Percentiles rank a stretch among this genome's conserved stretches.
Conservation (phyloP, 345 rosid species). For the Clarkia xantiana region DNA sequence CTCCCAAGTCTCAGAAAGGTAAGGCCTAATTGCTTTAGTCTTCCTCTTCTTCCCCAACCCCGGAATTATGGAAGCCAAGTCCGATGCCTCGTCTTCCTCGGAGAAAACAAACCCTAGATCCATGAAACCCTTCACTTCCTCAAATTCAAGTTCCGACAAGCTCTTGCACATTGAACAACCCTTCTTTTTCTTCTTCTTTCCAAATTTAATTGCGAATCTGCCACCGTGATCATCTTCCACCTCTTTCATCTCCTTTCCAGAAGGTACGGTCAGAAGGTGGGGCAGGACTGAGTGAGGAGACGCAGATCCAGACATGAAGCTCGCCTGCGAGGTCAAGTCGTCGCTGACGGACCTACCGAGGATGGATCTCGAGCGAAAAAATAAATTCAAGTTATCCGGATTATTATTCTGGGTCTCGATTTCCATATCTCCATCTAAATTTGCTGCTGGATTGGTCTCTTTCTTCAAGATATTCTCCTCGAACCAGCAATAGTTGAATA, state of each 20-base stretch:
- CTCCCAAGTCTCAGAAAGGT: slow-evolving; percentile 85
- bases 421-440: slow-evolving; percentile 5
- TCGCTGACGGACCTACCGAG: slow-evolving; percentile 43
- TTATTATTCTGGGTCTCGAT: slow-evolving; percentile 14
- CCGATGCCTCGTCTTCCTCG: slow-evolving; percentile 54
- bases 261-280: slow-evolving; percentile 18
- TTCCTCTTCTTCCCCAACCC: slow-evolving; percentile 28
- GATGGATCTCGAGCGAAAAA: slow-evolving; percentile 12
- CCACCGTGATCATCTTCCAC: slow-evolving; percentile 8
- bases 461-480: slow-evolving; percentile 29
- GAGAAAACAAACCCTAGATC: slow-evolving; percentile 88
- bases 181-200: slow-evolving; percentile 14
- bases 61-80: slow-evolving; percentile 58
- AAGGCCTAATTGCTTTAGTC: slow-evolving; percentile 31
- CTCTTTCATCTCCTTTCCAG: slow-evolving; percentile 26
- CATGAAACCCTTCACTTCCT: slow-evolving; percentile 75
- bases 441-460: slow-evolving; percentile 1
- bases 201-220: not conserved
- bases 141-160: slow-evolving; percentile 53
- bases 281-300: slow-evolving; percentile 40
- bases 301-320: slow-evolving; percentile 14
- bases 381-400: slow-evolving; percentile 1
- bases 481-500: slow-evolving; percentile 37
- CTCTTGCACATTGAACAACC: slow-evolving; percentile 34
- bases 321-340: slow-evolving; percentile 17